A percentile compares a stretch with the other conserved stretches of the same genome.
phyloP scores from a whole-genome alignment of 257 asterid species.

The Rubia yunnanensis region DNA sequence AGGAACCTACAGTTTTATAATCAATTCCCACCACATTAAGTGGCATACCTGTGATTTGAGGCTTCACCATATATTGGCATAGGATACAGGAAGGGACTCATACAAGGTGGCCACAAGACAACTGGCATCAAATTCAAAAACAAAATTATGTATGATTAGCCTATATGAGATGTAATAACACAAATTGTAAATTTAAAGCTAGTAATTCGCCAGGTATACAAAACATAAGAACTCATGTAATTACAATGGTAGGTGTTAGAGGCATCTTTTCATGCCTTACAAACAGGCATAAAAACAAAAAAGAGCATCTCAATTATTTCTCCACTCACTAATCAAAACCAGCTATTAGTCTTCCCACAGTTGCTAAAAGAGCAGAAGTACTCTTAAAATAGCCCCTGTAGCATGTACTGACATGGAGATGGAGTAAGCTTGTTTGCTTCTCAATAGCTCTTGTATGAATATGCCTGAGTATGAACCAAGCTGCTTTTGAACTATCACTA shows the following conservation, averaged over 20 bases:
- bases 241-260: neutral
- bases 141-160: neutral
- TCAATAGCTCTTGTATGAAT: neutral
- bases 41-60: constrained; percentile 79
- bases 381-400: neutral
- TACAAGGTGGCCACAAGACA: constrained; percentile 92
- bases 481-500: neutral
- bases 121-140: constrained; percentile 35
- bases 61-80: constrained; percentile 88
- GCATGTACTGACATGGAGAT: neutral
- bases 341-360: neutral
- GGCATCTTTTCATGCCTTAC: neutral
- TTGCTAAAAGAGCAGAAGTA: neutral
- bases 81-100: constrained; percentile 67
- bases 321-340: neutral
- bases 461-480: neutral
- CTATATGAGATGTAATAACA: neutral
- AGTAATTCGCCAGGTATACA: neutral
- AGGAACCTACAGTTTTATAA: neutral
- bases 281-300: too few species aligned
- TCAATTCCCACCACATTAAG: constrained; percentile 6
- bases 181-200: neutral
- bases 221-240: neutral
- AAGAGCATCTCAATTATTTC: neutral
- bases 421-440: neutral